These are phyloP conservation scores for Botrytis deweyae DNA, from an alignment of 2,329 filamentous ascomycete species.

Conservation along the genomic window DNA sequence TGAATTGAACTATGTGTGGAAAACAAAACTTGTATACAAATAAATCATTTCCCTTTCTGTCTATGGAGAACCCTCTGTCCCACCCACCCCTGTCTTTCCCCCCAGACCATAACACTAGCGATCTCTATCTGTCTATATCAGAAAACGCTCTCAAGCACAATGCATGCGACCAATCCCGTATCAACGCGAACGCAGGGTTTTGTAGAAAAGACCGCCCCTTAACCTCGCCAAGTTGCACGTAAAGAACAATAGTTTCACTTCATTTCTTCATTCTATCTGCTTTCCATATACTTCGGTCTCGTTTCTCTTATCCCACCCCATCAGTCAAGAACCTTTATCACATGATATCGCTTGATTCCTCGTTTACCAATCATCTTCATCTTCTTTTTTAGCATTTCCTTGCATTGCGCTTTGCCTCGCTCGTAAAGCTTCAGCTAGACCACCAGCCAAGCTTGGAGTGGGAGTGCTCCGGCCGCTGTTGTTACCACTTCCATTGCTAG, in stretches of 20 bases:
- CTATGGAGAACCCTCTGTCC: background rate
- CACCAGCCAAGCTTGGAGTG: conserved; percentile 69
- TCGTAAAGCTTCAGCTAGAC: conserved; percentile 74
- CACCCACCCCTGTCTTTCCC: background rate
- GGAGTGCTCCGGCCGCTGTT: conserved; percentile 69
- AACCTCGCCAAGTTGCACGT: background rate
- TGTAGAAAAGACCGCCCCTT: background rate
- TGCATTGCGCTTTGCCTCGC: conserved; percentile 69
- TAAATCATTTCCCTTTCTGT: conserved; percentile 10
- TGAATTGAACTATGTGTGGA: background rate
- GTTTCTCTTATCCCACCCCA: background rate
- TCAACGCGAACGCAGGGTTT: background rate
- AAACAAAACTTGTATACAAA: conserved; percentile 22
- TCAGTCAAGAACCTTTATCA: background rate
- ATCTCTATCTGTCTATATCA: conserved; percentile 1
- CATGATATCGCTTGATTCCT: background rate
- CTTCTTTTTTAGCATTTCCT: conserved; percentile 47
- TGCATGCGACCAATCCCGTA: background rate
- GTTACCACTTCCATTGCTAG: conserved; percentile 51
- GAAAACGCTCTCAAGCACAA: conserved; percentile 3
- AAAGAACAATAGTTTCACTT: background rate
- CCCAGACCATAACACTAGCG: background rate
- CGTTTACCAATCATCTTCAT: conserved; percentile 40
- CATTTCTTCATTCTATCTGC: conserved; percentile 11
- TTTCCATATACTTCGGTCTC: background rate